These are phyloP conservation scores for Begonia loranthoides DNA, from an alignment of 306 rosid species.

Conservation along the genomic window DNA sequence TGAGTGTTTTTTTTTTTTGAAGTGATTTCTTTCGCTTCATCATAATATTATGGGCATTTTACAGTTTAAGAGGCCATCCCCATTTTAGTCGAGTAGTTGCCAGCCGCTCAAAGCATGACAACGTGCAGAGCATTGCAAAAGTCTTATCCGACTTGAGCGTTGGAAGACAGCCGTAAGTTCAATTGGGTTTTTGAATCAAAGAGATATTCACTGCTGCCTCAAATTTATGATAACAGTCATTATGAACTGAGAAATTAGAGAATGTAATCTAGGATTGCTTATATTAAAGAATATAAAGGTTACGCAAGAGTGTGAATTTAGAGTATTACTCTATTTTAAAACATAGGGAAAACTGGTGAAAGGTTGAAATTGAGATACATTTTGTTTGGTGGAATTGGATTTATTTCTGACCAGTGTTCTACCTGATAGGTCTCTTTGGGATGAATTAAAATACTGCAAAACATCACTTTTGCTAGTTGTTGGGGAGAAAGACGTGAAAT, in stretches of 20 bases:
- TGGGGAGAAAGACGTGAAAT: slow-evolving; percentile 73
- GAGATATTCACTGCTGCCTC: too few relatives aligned
- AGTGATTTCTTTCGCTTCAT: slow-evolving; percentile 11
- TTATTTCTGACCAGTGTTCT: background rate
- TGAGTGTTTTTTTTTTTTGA: slow-evolving; percentile 16
- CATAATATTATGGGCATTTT: slow-evolving; percentile 3
- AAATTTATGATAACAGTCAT: too few relatives aligned
- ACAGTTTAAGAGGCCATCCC: slow-evolving; percentile 84
- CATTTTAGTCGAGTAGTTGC: slow-evolving; percentile 38
- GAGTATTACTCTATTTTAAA: too few relatives aligned
- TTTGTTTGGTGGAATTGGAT: too few relatives aligned
- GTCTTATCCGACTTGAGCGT: slow-evolving; percentile 60
- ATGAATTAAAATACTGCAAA: slow-evolving; percentile 49
- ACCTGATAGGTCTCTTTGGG: slow-evolving; percentile 67
- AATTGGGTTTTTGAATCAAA: background rate
- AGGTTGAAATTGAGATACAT: too few relatives aligned
- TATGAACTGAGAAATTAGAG: too few relatives aligned
- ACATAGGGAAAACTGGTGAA: too few relatives aligned
- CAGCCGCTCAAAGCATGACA: slow-evolving; percentile 52
- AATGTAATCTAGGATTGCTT: too few relatives aligned
- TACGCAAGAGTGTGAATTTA: too few relatives aligned
- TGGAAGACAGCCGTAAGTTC: slow-evolving; percentile 84
- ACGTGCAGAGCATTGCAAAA: slow-evolving; percentile 45
- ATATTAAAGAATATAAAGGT: too few relatives aligned
- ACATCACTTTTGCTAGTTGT: slow-evolving; percentile 59